Percentiles rank a stretch among this genome's conserved stretches.
These are phyloP conservation scores for Laburnicola sp. DNA, from an alignment of 2,329 filamentous ascomycete species.

Conservation along the genomic window DNA sequence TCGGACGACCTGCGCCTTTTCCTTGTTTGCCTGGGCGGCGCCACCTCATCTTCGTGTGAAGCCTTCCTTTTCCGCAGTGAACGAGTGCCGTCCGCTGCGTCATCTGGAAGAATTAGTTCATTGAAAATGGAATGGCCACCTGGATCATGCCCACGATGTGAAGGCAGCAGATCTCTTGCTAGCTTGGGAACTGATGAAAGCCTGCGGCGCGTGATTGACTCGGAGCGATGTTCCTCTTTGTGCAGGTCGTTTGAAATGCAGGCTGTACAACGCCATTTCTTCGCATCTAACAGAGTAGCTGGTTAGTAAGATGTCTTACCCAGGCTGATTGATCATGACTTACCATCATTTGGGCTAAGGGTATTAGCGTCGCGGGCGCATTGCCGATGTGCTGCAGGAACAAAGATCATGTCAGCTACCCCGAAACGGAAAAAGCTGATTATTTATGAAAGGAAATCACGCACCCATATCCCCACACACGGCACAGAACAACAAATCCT, in stretches of 20 bases:
- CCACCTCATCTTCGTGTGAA: constrained; percentile 68
- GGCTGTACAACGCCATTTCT: constrained; percentile 64
- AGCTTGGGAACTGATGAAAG: constrained; percentile 67
- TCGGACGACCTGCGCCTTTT: constrained; percentile 49
- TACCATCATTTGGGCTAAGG: constrained; percentile 66
- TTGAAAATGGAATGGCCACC: constrained; percentile 72
- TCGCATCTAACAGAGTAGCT: constrained; percentile 51
- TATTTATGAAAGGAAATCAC: constrained; percentile 44
- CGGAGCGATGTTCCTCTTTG: constrained; percentile 46
- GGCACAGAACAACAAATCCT: constrained; percentile 74
- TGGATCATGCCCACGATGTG: constrained; percentile 67
- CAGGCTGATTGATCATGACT: constrained; percentile 33
- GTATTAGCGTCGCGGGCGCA: constrained; percentile 76
- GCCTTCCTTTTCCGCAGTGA: constrained; percentile 83
- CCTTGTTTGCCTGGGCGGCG: constrained; percentile 45
- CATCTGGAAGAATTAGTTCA: constrained; percentile 70
- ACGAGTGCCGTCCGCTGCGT: constrained; percentile 74
- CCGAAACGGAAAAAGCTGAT: constrained; percentile 40
- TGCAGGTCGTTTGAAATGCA: constrained; percentile 55
- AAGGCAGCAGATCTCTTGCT: constrained; percentile 71
- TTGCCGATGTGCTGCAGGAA: constrained; percentile 78
- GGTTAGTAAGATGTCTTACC: constrained; percentile 21
- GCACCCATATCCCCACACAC: constrained; percentile 80
- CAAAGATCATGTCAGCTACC: constrained; percentile 53
- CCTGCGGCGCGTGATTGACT: constrained; percentile 51